Evolutionary conservation across 768 basidiomycete species (phyloP).

Genomic region (Naganishia kalamii): DNA sequence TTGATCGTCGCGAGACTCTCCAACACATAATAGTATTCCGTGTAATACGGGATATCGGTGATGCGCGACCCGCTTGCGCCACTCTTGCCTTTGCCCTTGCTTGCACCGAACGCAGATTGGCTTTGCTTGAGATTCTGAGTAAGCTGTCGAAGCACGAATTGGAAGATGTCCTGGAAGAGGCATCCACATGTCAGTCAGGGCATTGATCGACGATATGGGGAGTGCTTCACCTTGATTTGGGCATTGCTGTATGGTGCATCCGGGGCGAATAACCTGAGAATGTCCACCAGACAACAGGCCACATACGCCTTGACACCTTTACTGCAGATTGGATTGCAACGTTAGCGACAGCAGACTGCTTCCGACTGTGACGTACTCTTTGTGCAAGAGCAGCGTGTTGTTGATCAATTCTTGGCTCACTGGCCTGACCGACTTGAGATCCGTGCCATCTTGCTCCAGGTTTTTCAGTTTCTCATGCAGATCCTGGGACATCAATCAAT

Average conservation of each 20-base stretch:
- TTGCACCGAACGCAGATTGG: conserved; percentile 24
- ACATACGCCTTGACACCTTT: conserved; percentile 90
- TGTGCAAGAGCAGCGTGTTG: conserved; percentile 78
- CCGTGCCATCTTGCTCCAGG: conserved; percentile 81
- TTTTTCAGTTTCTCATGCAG: conserved; percentile 56
- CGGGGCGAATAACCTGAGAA: conserved; percentile 87
- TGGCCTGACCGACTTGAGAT: conserved; percentile 61
- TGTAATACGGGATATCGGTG: conserved; percentile 74
- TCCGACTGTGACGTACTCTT: conserved; percentile 59
- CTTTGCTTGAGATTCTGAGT: conserved; percentile 61
- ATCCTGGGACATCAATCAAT: conserved; percentile 29
- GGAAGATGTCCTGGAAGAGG: conserved; percentile 72
- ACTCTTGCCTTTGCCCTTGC: conserved; percentile 29
- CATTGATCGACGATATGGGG: too few species aligned
- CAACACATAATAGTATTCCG: conserved; percentile 89
- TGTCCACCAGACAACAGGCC: conserved; percentile 88
- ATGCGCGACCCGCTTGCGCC: conserved; percentile 24
- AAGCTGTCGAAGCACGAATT: conserved; percentile 90
- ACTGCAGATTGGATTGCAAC: conserved; percentile 25
- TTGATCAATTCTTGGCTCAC: conserved; percentile 74
- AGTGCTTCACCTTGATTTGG: conserved; percentile 57
- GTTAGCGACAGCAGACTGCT: not conserved
- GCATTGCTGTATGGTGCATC: conserved; percentile 88
- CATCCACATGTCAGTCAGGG: not conserved
- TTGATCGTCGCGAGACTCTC: conserved; percentile 91